These are phyloP conservation scores for Rugosomyces carneus DNA, from an alignment of 1,284 basidiomycete genomes.

Conservation along the genomic window DNA sequence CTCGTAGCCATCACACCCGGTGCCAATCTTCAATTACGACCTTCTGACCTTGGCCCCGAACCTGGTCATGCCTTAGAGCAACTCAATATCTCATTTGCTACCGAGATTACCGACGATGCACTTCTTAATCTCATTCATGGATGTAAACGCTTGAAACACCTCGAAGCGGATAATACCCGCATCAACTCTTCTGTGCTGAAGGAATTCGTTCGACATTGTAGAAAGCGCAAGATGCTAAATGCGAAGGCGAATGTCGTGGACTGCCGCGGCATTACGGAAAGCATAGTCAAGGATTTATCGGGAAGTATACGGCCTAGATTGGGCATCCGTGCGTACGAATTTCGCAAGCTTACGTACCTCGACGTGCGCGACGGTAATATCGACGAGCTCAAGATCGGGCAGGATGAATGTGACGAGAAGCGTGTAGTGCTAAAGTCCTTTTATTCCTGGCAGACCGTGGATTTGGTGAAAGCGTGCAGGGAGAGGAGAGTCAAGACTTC, in stretches of 20 bases:
- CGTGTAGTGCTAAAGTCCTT: conserved; percentile 81
- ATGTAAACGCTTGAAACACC: conserved; percentile 55
- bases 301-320: conserved; percentile 55
- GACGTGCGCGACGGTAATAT: conserved; percentile 55
- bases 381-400: conserved; percentile 55
- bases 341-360: conserved; percentile 57
- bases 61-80: conserved; percentile 68
- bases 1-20: conserved; percentile 60
- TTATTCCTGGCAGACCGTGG: conserved; percentile 82
- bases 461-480: conserved; percentile 56
- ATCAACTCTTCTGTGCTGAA: conserved; percentile 58
- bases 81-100: conserved; percentile 67
- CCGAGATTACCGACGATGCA: conserved; percentile 55
- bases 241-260: conserved; percentile 68
- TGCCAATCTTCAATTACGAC: background rate
- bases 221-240: conserved; percentile 41
- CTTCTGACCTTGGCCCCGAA: conserved; percentile 16
- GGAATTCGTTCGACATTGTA: conserved; percentile 58
- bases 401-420: conserved; percentile 69
- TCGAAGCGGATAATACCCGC: conserved; percentile 78
- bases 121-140: conserved; percentile 57
- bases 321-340: conserved; percentile 68
- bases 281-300: conserved; percentile 52
- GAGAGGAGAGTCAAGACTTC: conserved; percentile 51
- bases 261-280: conserved; percentile 65